A percentile compares a stretch with the other conserved stretches of the same genome.
phyloP scores from a whole-genome alignment of 2,329 filamentous ascomycete species.

The Aphanoascus verrucosus region DNA sequence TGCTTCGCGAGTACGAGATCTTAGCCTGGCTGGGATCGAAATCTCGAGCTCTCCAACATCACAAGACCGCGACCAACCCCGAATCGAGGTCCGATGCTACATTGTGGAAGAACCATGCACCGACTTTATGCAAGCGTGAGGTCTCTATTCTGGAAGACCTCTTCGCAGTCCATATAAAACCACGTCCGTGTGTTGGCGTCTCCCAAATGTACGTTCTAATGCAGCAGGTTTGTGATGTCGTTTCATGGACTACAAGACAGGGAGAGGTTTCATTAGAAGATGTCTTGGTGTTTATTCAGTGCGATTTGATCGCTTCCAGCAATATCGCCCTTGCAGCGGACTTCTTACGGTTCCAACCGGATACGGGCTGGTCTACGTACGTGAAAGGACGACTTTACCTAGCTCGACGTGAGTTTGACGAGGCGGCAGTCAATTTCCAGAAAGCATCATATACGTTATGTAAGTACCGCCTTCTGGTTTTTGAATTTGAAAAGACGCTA shows the following conservation, averaged over 20 bases:
- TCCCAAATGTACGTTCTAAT: slow-evolving; percentile 36
- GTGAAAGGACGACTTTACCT: slow-evolving; percentile 72
- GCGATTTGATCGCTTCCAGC: slow-evolving; percentile 57
- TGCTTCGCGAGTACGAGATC: slow-evolving; percentile 63
- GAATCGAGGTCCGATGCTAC: neutral
- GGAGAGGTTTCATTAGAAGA: slow-evolving; percentile 47
- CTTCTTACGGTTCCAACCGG: slow-evolving; percentile 55
- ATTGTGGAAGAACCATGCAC: slow-evolving; percentile 16
- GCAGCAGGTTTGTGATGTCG: slow-evolving; percentile 34
- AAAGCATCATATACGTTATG: slow-evolving; percentile 74
- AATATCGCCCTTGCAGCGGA: slow-evolving; percentile 55
- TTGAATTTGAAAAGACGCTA: neutral
- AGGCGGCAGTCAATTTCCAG: slow-evolving; percentile 65
- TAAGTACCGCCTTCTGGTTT: slow-evolving; percentile 40
- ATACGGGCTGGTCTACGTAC: slow-evolving; percentile 56
- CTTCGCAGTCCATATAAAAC: slow-evolving; percentile 36
- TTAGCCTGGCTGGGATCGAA: slow-evolving; percentile 50
- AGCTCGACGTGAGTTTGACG: slow-evolving; percentile 59
- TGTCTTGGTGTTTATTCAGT: slow-evolving; percentile 56
- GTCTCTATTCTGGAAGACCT: slow-evolving; percentile 36
- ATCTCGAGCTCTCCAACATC: slow-evolving; percentile 20
- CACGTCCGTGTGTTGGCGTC: slow-evolving; percentile 30
- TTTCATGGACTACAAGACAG: slow-evolving; percentile 40
- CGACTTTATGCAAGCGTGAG: neutral
- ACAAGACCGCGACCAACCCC: neutral